Evolutionary conservation across 371 early-diverging fungal species (phyloP).

Genomic region (Ordospora pajunii): DNA sequence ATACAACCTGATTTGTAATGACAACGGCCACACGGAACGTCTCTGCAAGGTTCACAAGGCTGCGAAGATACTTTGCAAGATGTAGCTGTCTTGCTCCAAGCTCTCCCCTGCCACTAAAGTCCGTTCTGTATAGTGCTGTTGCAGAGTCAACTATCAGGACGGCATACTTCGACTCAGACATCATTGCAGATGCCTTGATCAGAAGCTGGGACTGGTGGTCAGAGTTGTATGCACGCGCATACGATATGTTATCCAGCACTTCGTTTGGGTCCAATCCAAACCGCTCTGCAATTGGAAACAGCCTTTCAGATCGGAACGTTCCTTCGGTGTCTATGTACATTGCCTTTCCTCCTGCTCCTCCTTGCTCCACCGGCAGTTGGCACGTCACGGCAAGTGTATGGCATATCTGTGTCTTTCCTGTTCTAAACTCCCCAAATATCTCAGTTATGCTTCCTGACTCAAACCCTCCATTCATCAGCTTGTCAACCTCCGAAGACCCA

Average conservation of each 20-base stretch:
- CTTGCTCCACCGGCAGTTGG: conserved; percentile 74
- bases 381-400: conserved; percentile 92
- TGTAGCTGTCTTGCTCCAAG: conserved; percentile 91
- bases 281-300: conserved; percentile 78
- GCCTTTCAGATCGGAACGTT: conserved; percentile 85
- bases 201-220: conserved; percentile 87
- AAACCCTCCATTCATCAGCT: conserved; percentile 83
- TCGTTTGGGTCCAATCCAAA: conserved; percentile 75
- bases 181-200: conserved; percentile 83
- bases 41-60: conserved; percentile 79
- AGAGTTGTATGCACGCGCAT: conserved; percentile 88
- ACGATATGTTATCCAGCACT: conserved; percentile 84
- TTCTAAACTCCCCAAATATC: conserved; percentile 96
- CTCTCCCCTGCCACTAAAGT: conserved; percentile 91
- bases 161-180: conserved; percentile 79
- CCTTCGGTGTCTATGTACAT: conserved; percentile 97
- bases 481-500: conserved; percentile 85
- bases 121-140: conserved; percentile 89
- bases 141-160: conserved; percentile 88
- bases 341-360: conserved; percentile 89
- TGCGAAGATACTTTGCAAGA: conserved; percentile 78
- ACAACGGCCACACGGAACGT: conserved; percentile 88
- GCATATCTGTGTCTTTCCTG: conserved; percentile 96
- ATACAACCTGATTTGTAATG: conserved; percentile 94
- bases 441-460: conserved; percentile 97